Conservation (phyloP, 345 rosid species). For the Microcos paniculata region DNA sequence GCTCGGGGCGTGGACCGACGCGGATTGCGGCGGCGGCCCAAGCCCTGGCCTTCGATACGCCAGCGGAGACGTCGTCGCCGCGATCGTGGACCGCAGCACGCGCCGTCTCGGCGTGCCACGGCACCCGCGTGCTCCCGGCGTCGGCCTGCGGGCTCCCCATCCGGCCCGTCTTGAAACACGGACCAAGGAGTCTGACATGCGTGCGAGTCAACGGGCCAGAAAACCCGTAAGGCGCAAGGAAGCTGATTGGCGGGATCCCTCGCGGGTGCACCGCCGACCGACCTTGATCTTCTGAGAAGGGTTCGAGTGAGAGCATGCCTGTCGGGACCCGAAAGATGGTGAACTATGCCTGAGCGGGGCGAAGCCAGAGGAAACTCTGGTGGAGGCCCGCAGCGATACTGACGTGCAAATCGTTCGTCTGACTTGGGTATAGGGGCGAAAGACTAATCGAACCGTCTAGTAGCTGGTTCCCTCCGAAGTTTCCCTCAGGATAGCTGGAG, state of each 20-base stretch:
- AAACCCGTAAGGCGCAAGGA: conserved; percentile 20
- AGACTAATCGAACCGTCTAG: conserved; percentile 62
- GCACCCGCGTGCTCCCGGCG: background rate
- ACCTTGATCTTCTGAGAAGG: conserved; percentile 18
- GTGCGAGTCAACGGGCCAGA: conserved; percentile 32
- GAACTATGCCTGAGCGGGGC: conserved; percentile 32
- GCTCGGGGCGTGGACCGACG: too few species aligned
- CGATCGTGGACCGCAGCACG: too few species aligned
- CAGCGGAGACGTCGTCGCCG: too few species aligned
- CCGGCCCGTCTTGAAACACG: conserved; percentile 50
- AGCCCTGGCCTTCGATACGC: too few species aligned
- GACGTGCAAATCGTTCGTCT: conserved; percentile 50
- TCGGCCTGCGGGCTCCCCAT: conserved; percentile 39
- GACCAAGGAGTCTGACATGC: conserved; percentile 47
- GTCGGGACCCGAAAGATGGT: conserved; percentile 32
- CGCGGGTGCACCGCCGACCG: conserved; percentile 8
- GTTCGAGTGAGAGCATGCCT: conserved; percentile 26
- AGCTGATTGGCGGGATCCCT: conserved; percentile 15
- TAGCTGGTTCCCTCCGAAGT: conserved; percentile 46
- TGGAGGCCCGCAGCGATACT: conserved; percentile 42
- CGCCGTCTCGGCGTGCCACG: background rate
- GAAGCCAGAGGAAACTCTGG: conserved; percentile 32
- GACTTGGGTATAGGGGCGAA: conserved; percentile 67
- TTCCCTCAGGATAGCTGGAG: conserved; percentile 39
- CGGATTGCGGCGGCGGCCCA: too few species aligned